Conservation (phyloP, 1,284 basidiomycete species). For the Leccinum pachyderme region DNA sequence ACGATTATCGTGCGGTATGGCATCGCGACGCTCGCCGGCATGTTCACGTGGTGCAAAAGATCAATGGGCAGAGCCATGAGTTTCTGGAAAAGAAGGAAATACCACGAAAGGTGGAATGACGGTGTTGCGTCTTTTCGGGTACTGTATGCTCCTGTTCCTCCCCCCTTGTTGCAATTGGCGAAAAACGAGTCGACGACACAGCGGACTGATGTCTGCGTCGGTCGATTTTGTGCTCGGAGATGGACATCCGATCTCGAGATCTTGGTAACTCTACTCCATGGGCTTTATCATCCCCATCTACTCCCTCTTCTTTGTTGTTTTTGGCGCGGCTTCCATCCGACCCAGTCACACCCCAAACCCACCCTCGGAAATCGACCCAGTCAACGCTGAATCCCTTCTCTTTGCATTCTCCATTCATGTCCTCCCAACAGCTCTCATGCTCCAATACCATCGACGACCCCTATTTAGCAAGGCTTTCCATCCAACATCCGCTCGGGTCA, state of each 20-base stretch:
- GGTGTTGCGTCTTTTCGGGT: too few species aligned
- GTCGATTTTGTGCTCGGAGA: too few species aligned
- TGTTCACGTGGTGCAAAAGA: too few species aligned
- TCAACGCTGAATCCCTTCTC: conserved; percentile 44
- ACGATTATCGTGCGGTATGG: conserved; percentile 38
- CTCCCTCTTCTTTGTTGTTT: conserved; percentile 40
- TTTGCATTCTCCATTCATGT: conserved; percentile 38
- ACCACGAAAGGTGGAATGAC: not conserved
- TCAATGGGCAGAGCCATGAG: conserved; percentile 10
- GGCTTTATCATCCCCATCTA: conserved; percentile 43
- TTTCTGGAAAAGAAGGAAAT: too few species aligned
- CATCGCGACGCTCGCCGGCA: conserved; percentile 19
- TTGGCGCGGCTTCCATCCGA: conserved; percentile 25
- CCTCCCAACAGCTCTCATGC: conserved; percentile 39
- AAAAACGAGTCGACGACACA: too few species aligned
- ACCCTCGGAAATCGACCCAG: conserved; percentile 26
- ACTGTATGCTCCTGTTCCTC: too few species aligned
- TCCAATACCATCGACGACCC: conserved; percentile 38
- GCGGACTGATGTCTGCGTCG: too few species aligned
- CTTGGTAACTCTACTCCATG: conserved; percentile 30
- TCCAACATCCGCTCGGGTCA: conserved; percentile 37
- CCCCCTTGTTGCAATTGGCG: too few species aligned
- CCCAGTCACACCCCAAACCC: not conserved
- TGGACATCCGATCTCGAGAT: too few species aligned
- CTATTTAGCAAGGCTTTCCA: conserved; percentile 47